Evolutionary conservation across 2,329 filamentous ascomycete species (phyloP).

Genomic region (Neofusicoccum umdonicola): DNA sequence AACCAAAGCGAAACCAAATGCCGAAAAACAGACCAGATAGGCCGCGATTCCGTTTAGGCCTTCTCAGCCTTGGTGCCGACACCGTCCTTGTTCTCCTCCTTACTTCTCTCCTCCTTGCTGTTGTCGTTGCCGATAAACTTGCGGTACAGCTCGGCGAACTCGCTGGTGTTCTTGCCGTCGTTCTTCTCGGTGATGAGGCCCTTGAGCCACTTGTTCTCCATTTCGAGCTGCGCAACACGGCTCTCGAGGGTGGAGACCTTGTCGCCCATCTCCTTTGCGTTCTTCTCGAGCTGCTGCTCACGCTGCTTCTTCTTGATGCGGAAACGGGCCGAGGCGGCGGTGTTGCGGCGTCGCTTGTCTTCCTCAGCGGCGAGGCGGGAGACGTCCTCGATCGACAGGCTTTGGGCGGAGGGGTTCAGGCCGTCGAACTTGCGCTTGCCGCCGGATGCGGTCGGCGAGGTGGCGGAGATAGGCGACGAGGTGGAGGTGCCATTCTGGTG

Average conservation of each 20-base stretch:
- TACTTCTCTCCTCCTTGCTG: conserved; percentile 34
- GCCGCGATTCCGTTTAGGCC: conserved; percentile 23
- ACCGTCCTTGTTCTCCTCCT: conserved; percentile 34
- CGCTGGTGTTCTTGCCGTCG: conserved; percentile 34
- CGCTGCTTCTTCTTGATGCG: conserved; percentile 57
- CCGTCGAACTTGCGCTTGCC: conserved; percentile 49
- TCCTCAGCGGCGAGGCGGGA: conserved; percentile 50
- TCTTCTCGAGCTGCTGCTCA: conserved; percentile 52
- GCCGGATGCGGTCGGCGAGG: conserved; percentile 25
- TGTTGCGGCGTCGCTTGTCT: conserved; percentile 55
- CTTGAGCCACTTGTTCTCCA: conserved; percentile 54
- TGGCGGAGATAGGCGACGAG: conserved; percentile 32
- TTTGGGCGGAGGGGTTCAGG: conserved; percentile 25
- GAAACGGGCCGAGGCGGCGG: conserved; percentile 53
- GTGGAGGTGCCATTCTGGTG: conserved; percentile 27
- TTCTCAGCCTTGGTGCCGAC: conserved; percentile 33
- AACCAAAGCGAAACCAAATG: neutral
- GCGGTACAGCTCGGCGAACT: conserved; percentile 33
- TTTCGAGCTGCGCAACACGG: conserved; percentile 50
- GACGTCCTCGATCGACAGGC: conserved; percentile 43
- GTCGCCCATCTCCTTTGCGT: conserved; percentile 51
- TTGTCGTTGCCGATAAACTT: conserved; percentile 30
- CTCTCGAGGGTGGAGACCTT: conserved; percentile 46
- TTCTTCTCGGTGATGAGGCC: conserved; percentile 52
- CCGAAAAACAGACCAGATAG: neutral